Base-by-base conservation (phyloP, 371 early-diverging fungal genomes). In the Rhizopus delemar region DNA sequence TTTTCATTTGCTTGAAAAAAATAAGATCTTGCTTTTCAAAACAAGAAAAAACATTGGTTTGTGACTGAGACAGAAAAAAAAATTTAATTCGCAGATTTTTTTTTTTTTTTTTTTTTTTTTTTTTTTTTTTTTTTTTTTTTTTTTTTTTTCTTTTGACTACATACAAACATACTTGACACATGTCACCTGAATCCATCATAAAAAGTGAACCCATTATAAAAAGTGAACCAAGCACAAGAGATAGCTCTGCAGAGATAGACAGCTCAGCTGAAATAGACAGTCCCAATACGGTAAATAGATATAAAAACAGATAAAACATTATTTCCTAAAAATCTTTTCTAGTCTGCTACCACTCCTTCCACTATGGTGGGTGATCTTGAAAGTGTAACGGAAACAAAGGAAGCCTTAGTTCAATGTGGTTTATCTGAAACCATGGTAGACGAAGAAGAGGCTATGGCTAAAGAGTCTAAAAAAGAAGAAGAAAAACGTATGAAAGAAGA, bases 391-490 rank as follows among this genome's bases (percentile, higher is more conserved):
- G 59, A 66, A 16, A 53, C 54, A 7, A 64, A 65, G 29, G 61
- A 62, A 35, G 61, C 53, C 15, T 58, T 80, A 29, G 78, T 80
- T 15, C 69, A 71, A n/a, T 15, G 51, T 2, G 62, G 56, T 11
- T 13, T 67, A 31, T 59, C 59, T 22, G 62, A 67, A 38, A 41
- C 75, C 31, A 84, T 85, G 69, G 64, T 77, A 9, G 65, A 70
- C 46, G 86, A 86, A 59, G 85, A 86, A 51, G 69, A 69, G 33
- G 71, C 74, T 38, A 59, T 85, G 39, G 78, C 76, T 3, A 59
- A 75, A 36, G 61, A 49, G 15, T 77, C 76, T 5, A 70, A 75
- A 16, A 62, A 69, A 32, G 83, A 80, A 62, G 68, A 78, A 16
- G 77, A 76, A 12, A 60, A 77, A 43, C 71, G 75, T 28, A 75